Percentiles rank a stretch among this genome's conserved stretches.
phyloP scores from a whole-genome alignment of 768 basidiomycete species.

The Kwoniella bestiolae region DNA sequence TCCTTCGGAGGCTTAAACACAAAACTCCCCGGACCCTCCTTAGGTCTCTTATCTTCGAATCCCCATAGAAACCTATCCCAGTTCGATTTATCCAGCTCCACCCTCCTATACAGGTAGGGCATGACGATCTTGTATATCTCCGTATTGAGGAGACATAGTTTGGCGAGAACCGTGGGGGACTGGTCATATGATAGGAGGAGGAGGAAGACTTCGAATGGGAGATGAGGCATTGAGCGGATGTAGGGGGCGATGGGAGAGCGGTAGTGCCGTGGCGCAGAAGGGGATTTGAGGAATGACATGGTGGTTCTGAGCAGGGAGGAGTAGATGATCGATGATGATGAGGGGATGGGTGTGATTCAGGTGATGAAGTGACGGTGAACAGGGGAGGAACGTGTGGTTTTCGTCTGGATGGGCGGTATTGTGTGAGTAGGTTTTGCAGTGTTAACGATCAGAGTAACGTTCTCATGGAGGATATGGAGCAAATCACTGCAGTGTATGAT shows the following conservation, averaged over 20 bases:
- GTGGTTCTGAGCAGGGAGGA: neutral
- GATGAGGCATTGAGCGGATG: constrained; percentile 1
- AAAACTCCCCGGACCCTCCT: constrained; percentile 9
- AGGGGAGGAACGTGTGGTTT: no score
- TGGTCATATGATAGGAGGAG: constrained; percentile 5
- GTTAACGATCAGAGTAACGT: no score
- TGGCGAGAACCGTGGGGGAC: constrained; percentile 7
- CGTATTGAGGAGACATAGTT: constrained; percentile 9
- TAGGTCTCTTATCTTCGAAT: constrained; percentile 1
- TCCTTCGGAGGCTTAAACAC: constrained; percentile 6
- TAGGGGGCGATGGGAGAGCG: constrained; percentile 8
- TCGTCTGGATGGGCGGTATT: no score
- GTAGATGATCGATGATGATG: neutral
- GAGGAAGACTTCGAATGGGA: constrained; percentile 17
- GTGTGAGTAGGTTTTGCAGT: no score
- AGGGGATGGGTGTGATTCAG: no score
- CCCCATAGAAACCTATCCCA: constrained; percentile 9
- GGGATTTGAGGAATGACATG: constrained; percentile 13
- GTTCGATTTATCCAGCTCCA: neutral
- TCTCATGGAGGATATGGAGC: no score
- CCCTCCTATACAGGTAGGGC: constrained; percentile 9
- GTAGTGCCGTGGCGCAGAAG: constrained; percentile 1
- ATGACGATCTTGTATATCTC: constrained; percentile 14
- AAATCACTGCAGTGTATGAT: no score
- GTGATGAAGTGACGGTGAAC: no score